Percentiles rank a stretch among this genome's conserved stretches.
These are phyloP conservation scores for Scheffersomyces titani DNA, from an alignment of 1,139 yeast genomes.

Conservation along the genomic window DNA sequence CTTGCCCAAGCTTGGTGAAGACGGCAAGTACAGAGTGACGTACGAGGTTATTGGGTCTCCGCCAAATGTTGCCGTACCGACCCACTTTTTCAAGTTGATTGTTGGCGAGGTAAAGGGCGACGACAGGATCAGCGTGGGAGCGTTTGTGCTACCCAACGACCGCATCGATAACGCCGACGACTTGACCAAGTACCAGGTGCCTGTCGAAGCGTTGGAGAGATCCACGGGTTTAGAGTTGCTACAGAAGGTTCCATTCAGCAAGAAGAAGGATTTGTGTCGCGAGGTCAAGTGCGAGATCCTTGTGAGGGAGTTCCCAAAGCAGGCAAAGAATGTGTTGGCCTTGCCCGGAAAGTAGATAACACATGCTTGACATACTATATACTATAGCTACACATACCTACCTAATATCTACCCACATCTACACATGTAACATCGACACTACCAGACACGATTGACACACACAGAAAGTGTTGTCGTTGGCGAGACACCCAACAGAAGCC, in stretches of 20 bases:
- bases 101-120: slow-evolving; percentile 67
- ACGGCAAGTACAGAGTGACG: slow-evolving; percentile 77
- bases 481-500: background rate
- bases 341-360: slow-evolving; percentile 20
- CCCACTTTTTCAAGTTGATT: slow-evolving; percentile 89
- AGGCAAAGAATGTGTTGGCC: slow-evolving; percentile 32
- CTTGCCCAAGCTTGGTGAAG: slow-evolving; percentile 72
- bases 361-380: background rate
- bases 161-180: slow-evolving; percentile 70
- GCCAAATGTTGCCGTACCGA: slow-evolving; percentile 95
- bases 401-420: too few species aligned
- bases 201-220: slow-evolving; percentile 84
- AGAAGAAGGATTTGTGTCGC: slow-evolving; percentile 69
- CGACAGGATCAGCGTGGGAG: slow-evolving; percentile 73
- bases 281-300: slow-evolving; percentile 79
- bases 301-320: slow-evolving; percentile 76
- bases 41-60: slow-evolving; percentile 98
- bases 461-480: background rate
- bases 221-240: slow-evolving; percentile 83
- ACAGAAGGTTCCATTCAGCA: slow-evolving; percentile 61
- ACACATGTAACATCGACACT: too few species aligned
- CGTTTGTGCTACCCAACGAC: slow-evolving; percentile 90
- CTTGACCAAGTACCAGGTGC: slow-evolving; percentile 77
- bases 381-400: background rate
- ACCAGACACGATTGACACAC: background rate